Percentiles rank a stretch among this genome's conserved stretches.
Evolutionary conservation across 495 filamentous ascomycete genomes (phyloP).

Genomic region (Tetracladium marchalianum): DNA sequence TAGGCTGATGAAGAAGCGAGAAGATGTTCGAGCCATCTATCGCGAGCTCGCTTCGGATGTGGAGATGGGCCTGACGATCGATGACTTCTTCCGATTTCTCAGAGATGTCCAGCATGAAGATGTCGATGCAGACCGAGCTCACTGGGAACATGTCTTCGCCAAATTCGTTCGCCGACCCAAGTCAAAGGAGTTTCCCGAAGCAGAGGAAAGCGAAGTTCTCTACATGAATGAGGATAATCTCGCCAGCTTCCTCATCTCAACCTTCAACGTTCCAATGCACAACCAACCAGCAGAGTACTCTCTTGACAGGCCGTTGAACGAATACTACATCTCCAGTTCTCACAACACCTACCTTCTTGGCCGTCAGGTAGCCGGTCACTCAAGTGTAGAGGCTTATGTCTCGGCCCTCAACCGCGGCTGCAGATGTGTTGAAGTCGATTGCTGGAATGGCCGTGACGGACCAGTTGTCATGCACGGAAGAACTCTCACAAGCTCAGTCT

Average conservation of each 20-base stretch:
- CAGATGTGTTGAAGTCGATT: constrained; percentile 93
- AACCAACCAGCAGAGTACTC: constrained; percentile 43
- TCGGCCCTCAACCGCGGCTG: constrained; percentile 80
- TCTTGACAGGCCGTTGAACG: constrained; percentile 80
- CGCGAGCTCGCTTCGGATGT: constrained; percentile 36
- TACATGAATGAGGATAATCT: constrained; percentile 70
- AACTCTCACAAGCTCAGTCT: constrained; percentile 78
- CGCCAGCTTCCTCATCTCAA: constrained; percentile 65
- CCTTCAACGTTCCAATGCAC: constrained; percentile 53
- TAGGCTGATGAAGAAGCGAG: constrained; percentile 66
- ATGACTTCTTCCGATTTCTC: constrained; percentile 71
- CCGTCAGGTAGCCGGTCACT: constrained; percentile 77
- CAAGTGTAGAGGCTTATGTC: constrained; percentile 91
- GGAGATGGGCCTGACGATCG: constrained; percentile 52
- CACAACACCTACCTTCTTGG: constrained; percentile 96
- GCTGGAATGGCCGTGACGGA: constrained; percentile 86
- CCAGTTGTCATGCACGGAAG: constrained; percentile 84
- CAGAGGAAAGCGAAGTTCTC: constrained; percentile 29
- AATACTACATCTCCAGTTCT: constrained; percentile 97
- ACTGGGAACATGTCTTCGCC: constrained; percentile 68
- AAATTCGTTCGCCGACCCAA: constrained; percentile 59
- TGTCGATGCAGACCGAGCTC: constrained; percentile 48
- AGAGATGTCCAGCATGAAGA: constrained; percentile 64
- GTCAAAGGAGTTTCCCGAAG: constrained; percentile 36
- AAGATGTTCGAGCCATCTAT: constrained; percentile 69